Conservation (phyloP, 1,139 yeast genomes). For the Magnusiomyces fungicola region DNA sequence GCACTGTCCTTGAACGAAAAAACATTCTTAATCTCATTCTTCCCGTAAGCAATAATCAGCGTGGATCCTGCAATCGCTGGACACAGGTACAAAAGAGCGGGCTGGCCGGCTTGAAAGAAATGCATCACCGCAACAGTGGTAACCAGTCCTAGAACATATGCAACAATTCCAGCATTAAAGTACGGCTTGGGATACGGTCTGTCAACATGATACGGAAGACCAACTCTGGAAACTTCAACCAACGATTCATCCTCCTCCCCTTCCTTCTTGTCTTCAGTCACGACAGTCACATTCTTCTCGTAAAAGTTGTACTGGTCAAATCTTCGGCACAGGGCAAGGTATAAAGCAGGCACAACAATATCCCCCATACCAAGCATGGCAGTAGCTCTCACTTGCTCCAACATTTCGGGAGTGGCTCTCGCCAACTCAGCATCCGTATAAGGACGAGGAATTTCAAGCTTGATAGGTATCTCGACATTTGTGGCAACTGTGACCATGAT, state of each 20-base stretch:
- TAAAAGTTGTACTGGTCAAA: conserved; percentile 43
- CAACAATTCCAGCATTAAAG: conserved; percentile 38
- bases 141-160: conserved; percentile 42
- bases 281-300: conserved; percentile 16
- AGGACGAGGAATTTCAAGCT: conserved; percentile 42
- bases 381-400: conserved; percentile 14
- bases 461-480: conserved; percentile 47
- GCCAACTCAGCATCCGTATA: neutral
- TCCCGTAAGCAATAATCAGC: conserved; percentile 28
- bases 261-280: neutral
- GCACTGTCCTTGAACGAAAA: conserved; percentile 36
- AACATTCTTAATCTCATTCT: conserved; percentile 39
- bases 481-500: conserved; percentile 61
- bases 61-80: conserved; percentile 43
- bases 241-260: neutral
- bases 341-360: conserved; percentile 50
- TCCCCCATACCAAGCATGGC: conserved; percentile 51
- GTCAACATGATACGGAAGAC: conserved; percentile 36
- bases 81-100: conserved; percentile 57
- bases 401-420: neutral
- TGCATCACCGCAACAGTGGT: conserved; percentile 39
- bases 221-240: neutral
- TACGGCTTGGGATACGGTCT: conserved; percentile 40
- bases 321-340: conserved; percentile 44
- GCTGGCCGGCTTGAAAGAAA: conserved; percentile 46